phyloP scores from a whole-genome alignment of 768 basidiomycete species.

The Amanita subjunquillea region DNA sequence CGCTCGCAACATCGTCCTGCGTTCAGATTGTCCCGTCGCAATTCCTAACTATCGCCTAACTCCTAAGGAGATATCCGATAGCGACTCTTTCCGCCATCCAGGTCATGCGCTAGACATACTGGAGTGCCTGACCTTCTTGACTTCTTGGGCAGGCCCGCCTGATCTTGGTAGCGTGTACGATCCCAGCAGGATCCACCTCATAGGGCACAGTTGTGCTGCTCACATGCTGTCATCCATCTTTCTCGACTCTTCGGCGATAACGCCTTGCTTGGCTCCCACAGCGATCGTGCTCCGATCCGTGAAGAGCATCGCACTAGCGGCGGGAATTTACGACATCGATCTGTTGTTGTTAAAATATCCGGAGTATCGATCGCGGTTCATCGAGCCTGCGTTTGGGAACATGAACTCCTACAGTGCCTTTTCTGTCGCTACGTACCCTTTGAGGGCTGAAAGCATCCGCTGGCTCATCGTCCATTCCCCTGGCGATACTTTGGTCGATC shows the following conservation, averaged over 20 bases:
- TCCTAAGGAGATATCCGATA: conserved; percentile 21
- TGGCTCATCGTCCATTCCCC: conserved; percentile 75
- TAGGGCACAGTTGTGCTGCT: conserved; percentile 77
- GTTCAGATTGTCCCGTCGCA: conserved; percentile 47
- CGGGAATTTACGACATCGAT: conserved; percentile 74
- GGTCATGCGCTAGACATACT: conserved; percentile 61
- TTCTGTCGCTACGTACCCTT: conserved; percentile 31
- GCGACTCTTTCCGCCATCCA: conserved; percentile 49
- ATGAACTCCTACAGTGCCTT: conserved; percentile 35
- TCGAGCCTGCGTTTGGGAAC: conserved; percentile 51
- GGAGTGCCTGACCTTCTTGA: conserved; percentile 48
- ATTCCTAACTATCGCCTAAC: conserved; percentile 78
- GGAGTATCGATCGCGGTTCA: conserved; percentile 59
- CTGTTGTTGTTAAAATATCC: conserved; percentile 55
- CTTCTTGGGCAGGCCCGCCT: conserved; percentile 30
- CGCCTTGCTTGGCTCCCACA: conserved; percentile 36
- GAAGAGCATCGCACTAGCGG: conserved; percentile 51
- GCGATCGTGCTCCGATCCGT: conserved; percentile 30
- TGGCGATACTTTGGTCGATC: conserved; percentile 61
- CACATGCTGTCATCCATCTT: conserved; percentile 72
- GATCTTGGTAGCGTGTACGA: conserved; percentile 21
- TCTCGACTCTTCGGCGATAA: conserved; percentile 35
- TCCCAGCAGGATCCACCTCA: conserved; percentile 36
- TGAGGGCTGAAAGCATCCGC: conserved; percentile 25
- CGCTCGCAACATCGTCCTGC: conserved; percentile 39